Percentiles rank a stretch among this genome's conserved stretches.
These are phyloP conservation scores for Globisporangium alternatum DNA, from an alignment of 352 stramenopile genomes.

Conservation along the genomic window DNA sequence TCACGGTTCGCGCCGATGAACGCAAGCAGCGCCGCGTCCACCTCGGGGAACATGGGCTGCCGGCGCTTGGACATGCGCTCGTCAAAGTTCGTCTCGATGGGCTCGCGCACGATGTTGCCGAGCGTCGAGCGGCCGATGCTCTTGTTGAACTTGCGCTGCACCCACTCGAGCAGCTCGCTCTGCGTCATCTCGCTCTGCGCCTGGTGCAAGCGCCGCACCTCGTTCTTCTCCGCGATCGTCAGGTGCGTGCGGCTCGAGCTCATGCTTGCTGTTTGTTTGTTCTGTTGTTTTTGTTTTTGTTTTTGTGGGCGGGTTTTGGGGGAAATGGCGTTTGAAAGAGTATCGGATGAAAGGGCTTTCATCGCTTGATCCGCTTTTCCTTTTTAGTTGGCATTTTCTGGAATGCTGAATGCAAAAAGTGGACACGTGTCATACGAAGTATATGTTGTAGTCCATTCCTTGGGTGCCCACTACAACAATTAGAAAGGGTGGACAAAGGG, in stretches of 20 bases:
- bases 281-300: constrained; percentile 1
- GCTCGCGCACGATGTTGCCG: constrained; percentile 15
- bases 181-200: constrained; percentile 2
- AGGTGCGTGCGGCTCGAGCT: constrained; percentile 12
- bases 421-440: no score
- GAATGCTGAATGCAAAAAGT: no score
- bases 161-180: constrained; percentile 14
- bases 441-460: no score
- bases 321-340: not conserved
- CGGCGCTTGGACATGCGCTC: constrained; percentile 6
- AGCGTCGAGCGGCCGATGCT: constrained; percentile 14
- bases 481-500: no score
- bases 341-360: no score
- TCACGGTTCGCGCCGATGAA: not conserved
- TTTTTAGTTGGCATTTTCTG: no score
- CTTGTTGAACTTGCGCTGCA: constrained; percentile 12
- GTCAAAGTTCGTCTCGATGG: constrained; percentile 12
- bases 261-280: not conserved
- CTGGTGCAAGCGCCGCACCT: constrained; percentile 8
- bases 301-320: not conserved
- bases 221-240: constrained; percentile 18
- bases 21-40: constrained; percentile 12
- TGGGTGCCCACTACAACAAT: no score
- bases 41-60: constrained; percentile 1
- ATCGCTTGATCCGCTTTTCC: no score